Base-by-base conservation (phyloP, 2,329 filamentous ascomycete species). In the Exophiala oligosperma region DNA sequence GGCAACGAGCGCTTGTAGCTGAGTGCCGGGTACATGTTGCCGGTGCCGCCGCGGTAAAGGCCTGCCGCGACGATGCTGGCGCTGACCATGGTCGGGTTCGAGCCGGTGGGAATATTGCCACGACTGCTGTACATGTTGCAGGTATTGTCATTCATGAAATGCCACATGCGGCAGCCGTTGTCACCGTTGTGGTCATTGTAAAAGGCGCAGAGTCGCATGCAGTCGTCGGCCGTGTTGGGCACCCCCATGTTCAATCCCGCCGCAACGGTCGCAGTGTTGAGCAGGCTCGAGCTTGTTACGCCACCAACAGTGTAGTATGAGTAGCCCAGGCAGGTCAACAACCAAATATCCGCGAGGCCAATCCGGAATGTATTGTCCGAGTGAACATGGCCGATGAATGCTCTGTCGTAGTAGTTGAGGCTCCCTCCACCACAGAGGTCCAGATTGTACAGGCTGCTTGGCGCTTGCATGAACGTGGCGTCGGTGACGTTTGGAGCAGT, bases 1-100 rank as follows among this genome's bases (percentile, higher is more conserved):
- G 48, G 23, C 8, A 50, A 17, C 7, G 48, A 50, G 21, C 48
- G 48, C 48, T 50, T 50, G 48, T 50, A 50, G 26, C 28, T 35
- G 17, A 29, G 9, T 2, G 11, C 26, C 23, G 40, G 40, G 9
- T n/a, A 50, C 32, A 29, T 17, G 14, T 5, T 12, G 48, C 48
- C 26, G 24, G 24, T 50, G 12, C 12, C 14, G 23, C 26, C 23
- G 9, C 48, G 48, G 14, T 21, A 50, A 5, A 21, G 17, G 9
- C 48, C 48, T 17, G 48, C 48, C 8, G 28, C 48, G 12, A 35
- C 11, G 17, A 50, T 11, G 26, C 17, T 43, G 21, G 40, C 40
- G 21, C 12, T 43, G 40, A n/a, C 21, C 3, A n/a, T 7, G 40
- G 40, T 23, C 21, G 40, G 40, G n/a, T 14, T 23, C 9, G 32